Conservation (phyloP, 306 rosid species). For the Oemleria cerasiformis region DNA sequence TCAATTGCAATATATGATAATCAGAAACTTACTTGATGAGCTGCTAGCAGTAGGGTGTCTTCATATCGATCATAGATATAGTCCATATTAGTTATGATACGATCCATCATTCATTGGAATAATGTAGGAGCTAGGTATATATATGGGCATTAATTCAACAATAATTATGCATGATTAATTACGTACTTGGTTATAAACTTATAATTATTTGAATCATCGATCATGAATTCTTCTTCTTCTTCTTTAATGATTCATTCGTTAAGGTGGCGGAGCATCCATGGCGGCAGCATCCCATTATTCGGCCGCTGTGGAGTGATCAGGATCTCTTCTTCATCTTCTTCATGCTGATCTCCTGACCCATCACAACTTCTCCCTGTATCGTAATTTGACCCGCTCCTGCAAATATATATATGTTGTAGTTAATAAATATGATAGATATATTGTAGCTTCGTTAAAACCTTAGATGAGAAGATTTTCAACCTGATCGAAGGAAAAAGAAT, state of each 20-base stretch:
- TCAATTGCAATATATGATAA: too few relatives aligned
- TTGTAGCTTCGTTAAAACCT: too few relatives aligned
- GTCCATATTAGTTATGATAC: too few relatives aligned
- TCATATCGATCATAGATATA: too few relatives aligned
- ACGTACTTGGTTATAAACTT: background rate
- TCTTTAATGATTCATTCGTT: slow-evolving; percentile 15
- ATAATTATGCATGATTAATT: background rate
- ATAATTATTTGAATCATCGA: background rate
- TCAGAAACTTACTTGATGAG: too few relatives aligned
- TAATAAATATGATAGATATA: too few relatives aligned
- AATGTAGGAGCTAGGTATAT: too few relatives aligned
- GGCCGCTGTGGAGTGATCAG: slow-evolving; percentile 13
- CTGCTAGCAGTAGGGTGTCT: too few relatives aligned
- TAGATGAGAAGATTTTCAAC: too few relatives aligned
- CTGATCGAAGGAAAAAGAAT: too few relatives aligned
- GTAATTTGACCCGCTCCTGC: slow-evolving; percentile 25
- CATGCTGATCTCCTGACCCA: slow-evolving; percentile 8
- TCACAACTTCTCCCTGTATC: background rate
- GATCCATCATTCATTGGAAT: too few relatives aligned
- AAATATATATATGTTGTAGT: background rate
- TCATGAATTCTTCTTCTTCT: slow-evolving; percentile 11
- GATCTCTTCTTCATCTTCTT: slow-evolving; percentile 13
- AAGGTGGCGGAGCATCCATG: slow-evolving; percentile 60
- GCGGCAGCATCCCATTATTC: slow-evolving; percentile 32
- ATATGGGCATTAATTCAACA: too few relatives aligned